Evolutionary conservation across 208 protist species (phyloP).

Genomic region (Balamuthia mandrillaris): DNA sequence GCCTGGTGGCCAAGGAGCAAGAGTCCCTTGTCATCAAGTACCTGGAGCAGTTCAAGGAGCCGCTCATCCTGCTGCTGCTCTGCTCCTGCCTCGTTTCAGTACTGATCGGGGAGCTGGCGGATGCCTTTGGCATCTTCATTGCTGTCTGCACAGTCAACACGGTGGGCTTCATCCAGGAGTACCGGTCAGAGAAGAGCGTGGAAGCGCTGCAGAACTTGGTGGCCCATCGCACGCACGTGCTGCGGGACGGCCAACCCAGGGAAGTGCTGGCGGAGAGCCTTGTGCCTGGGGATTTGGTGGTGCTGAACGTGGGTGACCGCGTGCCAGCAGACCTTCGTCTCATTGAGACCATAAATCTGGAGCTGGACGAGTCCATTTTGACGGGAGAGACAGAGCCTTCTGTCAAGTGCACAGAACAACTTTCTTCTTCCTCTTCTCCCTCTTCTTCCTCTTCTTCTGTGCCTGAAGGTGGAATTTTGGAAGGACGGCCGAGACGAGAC

Average conservation of each 20-base stretch:
- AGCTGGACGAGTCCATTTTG: constrained; percentile 84
- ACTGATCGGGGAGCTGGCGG: constrained; percentile 56
- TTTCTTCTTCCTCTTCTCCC: background rate
- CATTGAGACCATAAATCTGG: constrained; percentile 49
- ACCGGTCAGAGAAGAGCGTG: constrained; percentile 57
- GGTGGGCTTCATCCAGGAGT: constrained; percentile 71
- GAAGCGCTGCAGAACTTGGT: constrained; percentile 64
- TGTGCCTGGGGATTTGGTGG: constrained; percentile 91
- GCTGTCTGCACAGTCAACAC: constrained; percentile 64
- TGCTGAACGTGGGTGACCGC: constrained; percentile 87
- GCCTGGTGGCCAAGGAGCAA: background rate
- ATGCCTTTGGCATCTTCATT: constrained; percentile 65
- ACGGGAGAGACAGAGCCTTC: constrained; percentile 86
- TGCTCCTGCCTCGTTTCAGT: constrained; percentile 47
- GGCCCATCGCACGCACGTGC: constrained; percentile 48
- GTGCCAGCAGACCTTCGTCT: constrained; percentile 92
- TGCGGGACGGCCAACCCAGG: constrained; percentile 55
- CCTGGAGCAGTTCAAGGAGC: constrained; percentile 51
- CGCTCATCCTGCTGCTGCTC: constrained; percentile 53
- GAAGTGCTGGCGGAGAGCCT: constrained; percentile 46
- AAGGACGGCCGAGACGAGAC: too few relatives aligned
- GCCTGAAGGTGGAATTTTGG: constrained; percentile 4
- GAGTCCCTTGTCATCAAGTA: constrained; percentile 42
- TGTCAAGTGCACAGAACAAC: constrained; percentile 54
- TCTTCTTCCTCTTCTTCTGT: background rate